Percentiles rank a stretch among this genome's conserved stretches.
Evolutionary conservation across 129 eudicot species (phyloP).

Genomic region (Escallonia herrerae): DNA sequence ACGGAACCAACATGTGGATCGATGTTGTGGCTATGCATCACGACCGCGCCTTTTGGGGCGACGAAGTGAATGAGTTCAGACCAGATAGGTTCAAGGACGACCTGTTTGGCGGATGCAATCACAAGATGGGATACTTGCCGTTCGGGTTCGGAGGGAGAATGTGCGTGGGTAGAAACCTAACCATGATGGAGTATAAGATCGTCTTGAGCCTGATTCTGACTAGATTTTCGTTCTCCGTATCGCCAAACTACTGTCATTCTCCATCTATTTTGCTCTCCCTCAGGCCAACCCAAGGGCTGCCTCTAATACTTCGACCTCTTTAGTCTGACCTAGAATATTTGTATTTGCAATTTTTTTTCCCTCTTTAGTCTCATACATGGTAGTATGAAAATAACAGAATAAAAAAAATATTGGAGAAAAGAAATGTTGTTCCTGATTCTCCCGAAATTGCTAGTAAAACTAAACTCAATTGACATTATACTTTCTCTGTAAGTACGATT

Average conservation of each 20-base stretch:
- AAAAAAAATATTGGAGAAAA: too few species aligned
- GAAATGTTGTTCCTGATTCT: too few species aligned
- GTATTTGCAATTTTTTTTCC: too few species aligned
- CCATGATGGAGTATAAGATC: slow-evolving; percentile 79
- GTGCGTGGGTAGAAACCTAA: slow-evolving; percentile 81
- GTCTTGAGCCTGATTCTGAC: slow-evolving; percentile 47
- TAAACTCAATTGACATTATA: too few species aligned
- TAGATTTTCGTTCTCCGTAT: slow-evolving; percentile 64
- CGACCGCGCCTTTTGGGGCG: slow-evolving; percentile 67
- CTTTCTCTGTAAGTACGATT: too few species aligned
- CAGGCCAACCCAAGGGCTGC: slow-evolving; percentile 67
- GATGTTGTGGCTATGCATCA: slow-evolving; percentile 95
- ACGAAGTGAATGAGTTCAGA: slow-evolving; percentile 65
- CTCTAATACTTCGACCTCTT: slow-evolving; percentile 46
- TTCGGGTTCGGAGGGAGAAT: slow-evolving; percentile 96
- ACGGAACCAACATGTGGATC: slow-evolving; percentile 92
- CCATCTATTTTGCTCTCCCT: slow-evolving; percentile 74
- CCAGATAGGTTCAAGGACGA: slow-evolving; percentile 74
- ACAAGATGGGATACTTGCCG: slow-evolving; percentile 89
- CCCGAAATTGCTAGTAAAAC: too few species aligned
- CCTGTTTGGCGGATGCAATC: slow-evolving; percentile 63
- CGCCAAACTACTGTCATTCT: slow-evolving; percentile 63
- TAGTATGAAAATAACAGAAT: too few species aligned
- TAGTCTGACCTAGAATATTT: too few species aligned
- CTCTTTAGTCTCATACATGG: too few species aligned